Evolutionary conservation across 306 rosid species (phyloP).

Genomic region (Rubus parviflorus): DNA sequence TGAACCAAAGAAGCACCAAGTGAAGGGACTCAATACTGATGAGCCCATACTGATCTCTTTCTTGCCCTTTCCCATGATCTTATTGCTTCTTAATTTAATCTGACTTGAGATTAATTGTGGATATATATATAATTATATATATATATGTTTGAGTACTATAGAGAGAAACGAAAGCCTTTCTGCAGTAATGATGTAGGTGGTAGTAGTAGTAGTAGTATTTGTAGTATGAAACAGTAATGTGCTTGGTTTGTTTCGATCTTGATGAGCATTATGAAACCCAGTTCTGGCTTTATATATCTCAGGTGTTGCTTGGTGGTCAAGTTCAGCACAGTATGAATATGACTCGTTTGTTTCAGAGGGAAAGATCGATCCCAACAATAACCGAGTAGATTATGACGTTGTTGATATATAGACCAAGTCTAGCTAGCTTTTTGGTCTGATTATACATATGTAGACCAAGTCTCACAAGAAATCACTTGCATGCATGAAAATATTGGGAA

Average conservation of each 20-base stretch:
- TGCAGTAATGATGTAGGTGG: not conserved
- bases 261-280: slow-evolving; percentile 7
- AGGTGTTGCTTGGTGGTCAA: slow-evolving; percentile 16
- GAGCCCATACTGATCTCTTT: not conserved
- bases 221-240: not conserved
- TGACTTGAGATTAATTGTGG: too few species aligned
- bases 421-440: too few species aligned
- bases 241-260: not conserved
- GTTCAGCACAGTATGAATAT: not conserved
- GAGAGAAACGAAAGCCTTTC: not conserved
- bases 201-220: not conserved
- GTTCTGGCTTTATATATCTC: not conserved
- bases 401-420: not conserved
- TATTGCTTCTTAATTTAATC: not conserved
- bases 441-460: not conserved
- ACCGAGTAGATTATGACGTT: not conserved
- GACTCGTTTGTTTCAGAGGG: not conserved
- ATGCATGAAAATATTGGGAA: not conserved
- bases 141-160: not conserved
- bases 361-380: not conserved
- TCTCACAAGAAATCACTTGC: not conserved
- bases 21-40: slow-evolving; percentile 10
- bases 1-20: slow-evolving; percentile 2
- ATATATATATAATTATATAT: too few species aligned
- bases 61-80: slow-evolving; percentile 22